Base-by-base conservation (phyloP, 2,329 filamentous ascomycete genomes). In the Pseudodiploospora longispora region DNA sequence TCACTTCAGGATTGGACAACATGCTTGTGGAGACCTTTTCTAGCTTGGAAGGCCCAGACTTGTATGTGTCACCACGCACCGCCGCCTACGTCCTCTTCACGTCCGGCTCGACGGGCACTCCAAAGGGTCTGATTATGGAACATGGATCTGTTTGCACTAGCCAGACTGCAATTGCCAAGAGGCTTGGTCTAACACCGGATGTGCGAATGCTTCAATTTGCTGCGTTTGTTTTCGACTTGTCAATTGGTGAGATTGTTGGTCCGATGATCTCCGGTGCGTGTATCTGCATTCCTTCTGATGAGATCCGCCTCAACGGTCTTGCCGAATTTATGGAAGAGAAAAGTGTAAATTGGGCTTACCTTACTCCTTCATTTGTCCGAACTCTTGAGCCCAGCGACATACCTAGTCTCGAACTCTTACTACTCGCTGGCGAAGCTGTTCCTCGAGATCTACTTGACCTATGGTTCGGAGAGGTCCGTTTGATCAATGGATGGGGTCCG, bases 401-500 rank as follows among this genome's bases (percentile, higher is more conserved):
- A 6, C 48, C 50, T 5, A 38, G 12, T 12, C 10, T 55, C 2
- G 41, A 49, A 30, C 37, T 43, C 1, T 35, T 54, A 4, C 27
- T 49, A 2, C 8, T 46, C 1, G 42, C 10, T 6, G 52, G 52
- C 1, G 52, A 54, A 30, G 34, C 48, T 6, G 19, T 47, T 1
- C 73, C 44, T 64, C 71, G 5, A 61, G 48, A 27, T 42, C 47
- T 5, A 27, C 5, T 43, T 7, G 37, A 41, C 3, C 30, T 5
- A 5, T 59, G 57, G 56, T 36, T 27, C 6, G 45, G 37, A 6
- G 10, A 42, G 2, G 30, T 49, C 3, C 30, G 30, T 0, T 19
- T 55, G 1, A 10, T 44, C 27, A 53, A 51, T 19, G 33, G 5
- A 1, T 58, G 51, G 9, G 56, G 56, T 2, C 53, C 55, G 5